Percentiles rank a stretch among this genome's conserved stretches.
phyloP scores from a whole-genome alignment of 2,329 filamentous ascomycete species.

The Trematosphaeria pertusa region DNA sequence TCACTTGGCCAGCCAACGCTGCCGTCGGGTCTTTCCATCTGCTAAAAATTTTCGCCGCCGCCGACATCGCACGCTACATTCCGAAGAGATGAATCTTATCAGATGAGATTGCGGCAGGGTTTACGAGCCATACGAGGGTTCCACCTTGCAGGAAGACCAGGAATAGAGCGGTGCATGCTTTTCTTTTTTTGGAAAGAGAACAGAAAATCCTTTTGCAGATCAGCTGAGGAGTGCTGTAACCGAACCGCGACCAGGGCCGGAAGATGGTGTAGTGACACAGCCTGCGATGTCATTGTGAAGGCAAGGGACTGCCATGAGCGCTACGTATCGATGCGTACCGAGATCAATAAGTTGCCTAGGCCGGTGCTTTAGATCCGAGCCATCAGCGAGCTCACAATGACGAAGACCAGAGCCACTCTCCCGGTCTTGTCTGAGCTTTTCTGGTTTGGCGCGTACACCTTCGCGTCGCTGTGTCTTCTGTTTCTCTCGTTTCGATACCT shows the following conservation, averaged over 20 bases:
- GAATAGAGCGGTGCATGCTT: too few species aligned
- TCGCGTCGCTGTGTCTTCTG: constrained; percentile 23
- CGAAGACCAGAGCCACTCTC: constrained; percentile 11
- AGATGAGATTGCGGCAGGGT: constrained; percentile 5
- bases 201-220: constrained; percentile 9
- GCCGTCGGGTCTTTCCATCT: too few species aligned
- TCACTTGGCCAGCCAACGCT: too few species aligned
- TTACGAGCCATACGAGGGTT: background rate
- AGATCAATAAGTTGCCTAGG: constrained; percentile 1
- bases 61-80: constrained; percentile 7
- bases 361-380: constrained; percentile 40
- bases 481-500: constrained; percentile 22
- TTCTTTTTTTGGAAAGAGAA: too few species aligned
- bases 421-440: constrained; percentile 20
- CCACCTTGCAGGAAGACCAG: too few species aligned
- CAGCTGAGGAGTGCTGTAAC: constrained; percentile 4
- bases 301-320: background rate
- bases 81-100: constrained; percentile 11
- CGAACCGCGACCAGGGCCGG: background rate
- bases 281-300: too few species aligned
- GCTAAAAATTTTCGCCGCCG: constrained; percentile 13
- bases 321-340: background rate
- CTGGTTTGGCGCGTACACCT: constrained; percentile 27
- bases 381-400: constrained; percentile 36
- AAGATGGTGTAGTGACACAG: background rate